Evolutionary conservation across 371 early-diverging fungal species (phyloP).

Genomic region (Blastocladiella emersonii): DNA sequence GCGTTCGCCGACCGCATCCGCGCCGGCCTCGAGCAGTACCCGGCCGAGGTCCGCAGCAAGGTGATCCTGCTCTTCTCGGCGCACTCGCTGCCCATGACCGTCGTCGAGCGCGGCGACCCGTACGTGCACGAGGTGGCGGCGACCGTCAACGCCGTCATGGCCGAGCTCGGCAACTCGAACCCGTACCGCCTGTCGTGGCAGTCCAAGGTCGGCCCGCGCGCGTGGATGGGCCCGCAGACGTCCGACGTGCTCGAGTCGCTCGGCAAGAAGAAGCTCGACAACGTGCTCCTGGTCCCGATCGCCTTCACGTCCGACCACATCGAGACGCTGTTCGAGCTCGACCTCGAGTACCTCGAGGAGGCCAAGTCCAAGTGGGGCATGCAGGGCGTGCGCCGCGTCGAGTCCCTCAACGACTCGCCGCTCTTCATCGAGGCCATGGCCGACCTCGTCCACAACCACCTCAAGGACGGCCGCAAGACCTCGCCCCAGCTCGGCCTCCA

Average conservation of each 20-base stretch:
- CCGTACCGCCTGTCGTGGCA: conserved; percentile 93
- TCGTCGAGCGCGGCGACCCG: conserved; percentile 79
- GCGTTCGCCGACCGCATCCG: conserved; percentile 65
- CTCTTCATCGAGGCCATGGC: conserved; percentile 78
- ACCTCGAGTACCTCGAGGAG: conserved; percentile 74
- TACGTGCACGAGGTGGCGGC: conserved; percentile 88
- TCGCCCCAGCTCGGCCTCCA: background rate
- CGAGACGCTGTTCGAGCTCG: conserved; percentile 90
- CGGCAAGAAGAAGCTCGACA: conserved; percentile 57
- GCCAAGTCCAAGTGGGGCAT: conserved; percentile 56
- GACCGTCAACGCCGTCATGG: conserved; percentile 73
- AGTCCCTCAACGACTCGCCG: conserved; percentile 80
- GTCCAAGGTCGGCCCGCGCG: conserved; percentile 84
- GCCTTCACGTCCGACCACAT: conserved; percentile 94
- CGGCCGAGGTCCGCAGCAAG: conserved; percentile 42
- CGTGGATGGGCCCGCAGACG: conserved; percentile 89
- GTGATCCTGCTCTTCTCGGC: conserved; percentile 86
- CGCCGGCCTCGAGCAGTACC: conserved; percentile 47
- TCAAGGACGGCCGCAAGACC: conserved; percentile 22
- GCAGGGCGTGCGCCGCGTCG: conserved; percentile 66
- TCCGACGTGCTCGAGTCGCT: conserved; percentile 59
- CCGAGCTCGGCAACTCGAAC: conserved; percentile 45
- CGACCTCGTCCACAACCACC: conserved; percentile 65
- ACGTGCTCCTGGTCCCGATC: conserved; percentile 75
- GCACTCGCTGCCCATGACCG: conserved; percentile 87